Conservation (phyloP, 2,329 filamentous ascomycete genomes). For the Neonectria sp. region DNA sequence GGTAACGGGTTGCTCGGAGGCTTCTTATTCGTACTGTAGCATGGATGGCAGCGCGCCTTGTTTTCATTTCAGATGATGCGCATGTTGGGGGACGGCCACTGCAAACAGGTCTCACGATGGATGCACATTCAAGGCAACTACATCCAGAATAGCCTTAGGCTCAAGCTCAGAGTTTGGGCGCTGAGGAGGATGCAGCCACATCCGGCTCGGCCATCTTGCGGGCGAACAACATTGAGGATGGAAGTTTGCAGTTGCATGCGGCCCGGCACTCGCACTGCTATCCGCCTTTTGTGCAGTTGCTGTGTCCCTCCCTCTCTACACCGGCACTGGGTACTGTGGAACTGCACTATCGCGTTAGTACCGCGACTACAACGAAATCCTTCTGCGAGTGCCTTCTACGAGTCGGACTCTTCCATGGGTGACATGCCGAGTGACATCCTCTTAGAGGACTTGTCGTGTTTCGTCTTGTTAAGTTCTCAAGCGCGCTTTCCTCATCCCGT, state of each 20-base stretch:
- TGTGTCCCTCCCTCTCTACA: neutral
- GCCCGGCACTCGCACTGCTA: conserved; percentile 7
- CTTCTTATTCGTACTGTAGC: neutral
- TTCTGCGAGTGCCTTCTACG: neutral
- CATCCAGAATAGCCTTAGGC: neutral
- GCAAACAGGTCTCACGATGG: neutral
- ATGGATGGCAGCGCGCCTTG: neutral
- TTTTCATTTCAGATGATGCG: neutral
- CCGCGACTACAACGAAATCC: neutral
- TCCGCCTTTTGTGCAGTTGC: too few relatives aligned
- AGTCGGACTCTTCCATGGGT: neutral
- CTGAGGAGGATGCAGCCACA: conserved; percentile 5
- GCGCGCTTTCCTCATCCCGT: neutral
- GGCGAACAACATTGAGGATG: neutral
- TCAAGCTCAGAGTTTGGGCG: conserved; percentile 7
- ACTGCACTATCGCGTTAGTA: conserved; percentile 7
- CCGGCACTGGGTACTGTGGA: conserved; percentile 1
- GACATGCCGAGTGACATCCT: conserved; percentile 1
- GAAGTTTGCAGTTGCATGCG: conserved; percentile 17
- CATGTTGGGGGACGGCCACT: neutral
- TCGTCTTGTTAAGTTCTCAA: neutral
- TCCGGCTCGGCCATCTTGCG: conserved; percentile 7
- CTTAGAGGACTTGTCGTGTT: conserved; percentile 13
- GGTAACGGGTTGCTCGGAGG: too few relatives aligned
- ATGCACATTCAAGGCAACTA: neutral